These are phyloP conservation scores for Yarrowia sp. DNA, from an alignment of 805 yeast species.

Conservation along the genomic window DNA sequence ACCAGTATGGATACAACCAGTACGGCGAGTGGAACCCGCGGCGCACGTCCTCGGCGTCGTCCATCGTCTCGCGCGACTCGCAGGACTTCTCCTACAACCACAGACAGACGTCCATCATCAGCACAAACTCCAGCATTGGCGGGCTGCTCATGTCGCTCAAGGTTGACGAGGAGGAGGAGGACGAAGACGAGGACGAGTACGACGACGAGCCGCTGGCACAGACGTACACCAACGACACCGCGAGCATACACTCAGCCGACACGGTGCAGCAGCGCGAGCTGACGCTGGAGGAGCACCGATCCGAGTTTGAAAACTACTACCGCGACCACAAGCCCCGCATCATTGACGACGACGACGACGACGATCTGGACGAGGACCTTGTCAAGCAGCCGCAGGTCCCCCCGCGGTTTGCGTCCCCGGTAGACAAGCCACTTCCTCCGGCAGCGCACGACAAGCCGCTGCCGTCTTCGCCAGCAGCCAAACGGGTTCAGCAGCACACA, in stretches of 20 bases:
- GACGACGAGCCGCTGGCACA: not conserved
- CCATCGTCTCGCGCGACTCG: constrained; percentile 13
- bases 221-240: constrained; percentile 11
- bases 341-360: constrained; percentile 18
- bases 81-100: constrained; percentile 16
- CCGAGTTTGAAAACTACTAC: constrained; percentile 25
- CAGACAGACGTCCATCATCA: constrained; percentile 25
- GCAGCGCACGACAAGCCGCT: not conserved
- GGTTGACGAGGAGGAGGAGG: constrained; percentile 25
- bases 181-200: not conserved
- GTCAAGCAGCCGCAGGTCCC: constrained; percentile 12
- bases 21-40: constrained; percentile 25
- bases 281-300: constrained; percentile 24
- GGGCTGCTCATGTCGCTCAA: constrained; percentile 4
- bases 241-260: constrained; percentile 20
- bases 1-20: constrained; percentile 25
- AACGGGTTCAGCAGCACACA: not conserved
- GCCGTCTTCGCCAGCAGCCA: not conserved
- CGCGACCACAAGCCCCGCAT: constrained; percentile 12
- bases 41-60: not conserved
- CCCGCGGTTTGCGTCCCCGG: not conserved
- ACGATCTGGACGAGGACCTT: not conserved
- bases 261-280: constrained; percentile 18
- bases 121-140: constrained; percentile 17
- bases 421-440: not conserved